Conservation (phyloP, 768 basidiomycete genomes). For the Favolaschia claudopus region DNA sequence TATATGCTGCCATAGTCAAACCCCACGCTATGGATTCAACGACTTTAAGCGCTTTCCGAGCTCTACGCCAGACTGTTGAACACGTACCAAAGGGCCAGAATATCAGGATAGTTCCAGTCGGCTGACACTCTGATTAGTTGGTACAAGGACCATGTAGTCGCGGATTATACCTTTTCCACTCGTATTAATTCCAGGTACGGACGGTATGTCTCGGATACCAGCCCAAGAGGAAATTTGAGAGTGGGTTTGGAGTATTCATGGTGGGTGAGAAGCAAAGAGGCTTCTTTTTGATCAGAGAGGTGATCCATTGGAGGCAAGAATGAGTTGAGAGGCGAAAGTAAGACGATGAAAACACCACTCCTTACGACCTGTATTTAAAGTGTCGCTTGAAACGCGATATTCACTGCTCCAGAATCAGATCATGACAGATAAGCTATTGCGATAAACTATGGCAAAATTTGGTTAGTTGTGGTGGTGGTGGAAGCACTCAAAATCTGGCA, state of each 20-base stretch:
- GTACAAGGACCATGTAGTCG: not conserved
- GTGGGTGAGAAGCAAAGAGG: slow-evolving; percentile 35
- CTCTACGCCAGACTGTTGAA: not conserved
- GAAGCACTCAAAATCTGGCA: not conserved
- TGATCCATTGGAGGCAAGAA: slow-evolving; percentile 1
- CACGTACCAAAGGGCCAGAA: slow-evolving; percentile 63
- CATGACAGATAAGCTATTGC: not conserved
- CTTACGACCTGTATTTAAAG: not conserved
- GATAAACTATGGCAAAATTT: not conserved
- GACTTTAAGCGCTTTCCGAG: not conserved
- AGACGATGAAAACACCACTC: not conserved
- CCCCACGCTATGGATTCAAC: slow-evolving; percentile 45
- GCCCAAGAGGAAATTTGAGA: slow-evolving; percentile 42
- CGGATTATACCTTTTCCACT: slow-evolving; percentile 49
- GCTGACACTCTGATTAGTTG: slow-evolving; percentile 36
- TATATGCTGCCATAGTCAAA: slow-evolving; percentile 57
- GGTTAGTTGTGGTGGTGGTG: not conserved
- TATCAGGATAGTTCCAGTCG: slow-evolving; percentile 58
- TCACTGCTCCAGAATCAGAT: not conserved
- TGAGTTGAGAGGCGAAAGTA: not conserved
- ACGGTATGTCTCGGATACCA: slow-evolving; percentile 36
- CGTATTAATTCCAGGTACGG: slow-evolving; percentile 61
- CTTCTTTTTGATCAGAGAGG: slow-evolving; percentile 20
- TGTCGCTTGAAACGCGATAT: not conserved
- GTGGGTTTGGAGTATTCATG: slow-evolving; percentile 12